Percentiles rank a stretch among this genome's conserved stretches.
These are phyloP conservation scores for Cyberlindnera bimundalis DNA, from an alignment of 805 yeast genomes.

Conservation along the genomic window DNA sequence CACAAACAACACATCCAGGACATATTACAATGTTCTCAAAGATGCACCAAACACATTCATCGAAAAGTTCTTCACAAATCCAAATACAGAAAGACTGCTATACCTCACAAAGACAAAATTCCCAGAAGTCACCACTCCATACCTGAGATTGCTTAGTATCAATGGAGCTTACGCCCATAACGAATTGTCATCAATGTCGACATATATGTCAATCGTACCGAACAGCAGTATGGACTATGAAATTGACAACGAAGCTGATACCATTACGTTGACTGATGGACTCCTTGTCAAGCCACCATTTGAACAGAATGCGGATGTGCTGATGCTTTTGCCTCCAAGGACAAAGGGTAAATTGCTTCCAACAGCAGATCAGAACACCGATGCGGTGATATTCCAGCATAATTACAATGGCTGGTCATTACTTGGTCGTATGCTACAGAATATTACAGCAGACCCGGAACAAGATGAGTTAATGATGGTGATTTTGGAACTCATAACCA, in stretches of 20 bases:
- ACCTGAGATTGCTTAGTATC: conserved; percentile 54
- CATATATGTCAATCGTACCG: conserved; percentile 54
- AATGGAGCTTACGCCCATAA: conserved; percentile 66
- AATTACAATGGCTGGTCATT: conserved; percentile 85
- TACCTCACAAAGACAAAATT: conserved; percentile 63
- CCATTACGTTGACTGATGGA: conserved; percentile 46
- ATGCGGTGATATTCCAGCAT: conserved; percentile 62
- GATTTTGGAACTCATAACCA: conserved; percentile 49
- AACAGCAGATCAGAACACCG: conserved; percentile 35
- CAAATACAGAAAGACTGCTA: conserved; percentile 32
- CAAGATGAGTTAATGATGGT: conserved; percentile 43
- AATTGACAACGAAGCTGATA: conserved; percentile 45
- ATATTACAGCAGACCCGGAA: conserved; percentile 35
- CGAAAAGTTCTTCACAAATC: conserved; percentile 36
- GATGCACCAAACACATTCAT: conserved; percentile 35
- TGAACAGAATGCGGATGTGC: conserved; percentile 43
- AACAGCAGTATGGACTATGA: conserved; percentile 40
- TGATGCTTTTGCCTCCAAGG: conserved; percentile 45
- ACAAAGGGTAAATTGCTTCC: conserved; percentile 74
- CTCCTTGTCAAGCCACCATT: conserved; percentile 56
- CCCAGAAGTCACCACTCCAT: conserved; percentile 62
- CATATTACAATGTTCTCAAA: conserved; percentile 29
- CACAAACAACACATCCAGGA: conserved; percentile 31
- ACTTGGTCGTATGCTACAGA: conserved; percentile 74
- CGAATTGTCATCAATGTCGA: conserved; percentile 53